Conservation (phyloP, 2,329 filamentous ascomycete genomes). For the Fusarium sp. region DNA sequence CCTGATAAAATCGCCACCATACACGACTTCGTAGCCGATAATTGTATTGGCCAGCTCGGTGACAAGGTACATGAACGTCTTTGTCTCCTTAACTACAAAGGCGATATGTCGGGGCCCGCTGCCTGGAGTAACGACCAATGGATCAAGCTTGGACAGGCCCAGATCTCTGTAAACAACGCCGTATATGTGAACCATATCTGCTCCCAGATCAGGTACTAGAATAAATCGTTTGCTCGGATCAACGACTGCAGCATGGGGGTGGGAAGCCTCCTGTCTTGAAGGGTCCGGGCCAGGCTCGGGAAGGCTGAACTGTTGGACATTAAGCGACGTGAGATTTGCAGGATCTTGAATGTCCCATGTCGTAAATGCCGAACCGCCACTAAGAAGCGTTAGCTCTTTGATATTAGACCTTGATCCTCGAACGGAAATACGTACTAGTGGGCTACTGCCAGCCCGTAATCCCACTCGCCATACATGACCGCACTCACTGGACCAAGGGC, state of each 20-base stretch:
- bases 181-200: slow-evolving; percentile 69
- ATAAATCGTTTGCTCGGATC: slow-evolving; percentile 73
- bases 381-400: slow-evolving; percentile 35
- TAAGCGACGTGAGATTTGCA: slow-evolving; percentile 46
- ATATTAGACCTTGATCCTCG: neutral
- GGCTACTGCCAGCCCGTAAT: slow-evolving; percentile 53
- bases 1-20: slow-evolving; percentile 53
- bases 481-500: slow-evolving; percentile 56
- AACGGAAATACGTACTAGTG: slow-evolving; percentile 53
- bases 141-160: slow-evolving; percentile 51
- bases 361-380: slow-evolving; percentile 54
- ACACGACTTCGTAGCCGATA: slow-evolving; percentile 64
- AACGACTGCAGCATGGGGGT: slow-evolving; percentile 71
- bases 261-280: slow-evolving; percentile 64
- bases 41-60: slow-evolving; percentile 69
- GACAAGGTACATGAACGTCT: slow-evolving; percentile 67
- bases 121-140: slow-evolving; percentile 58
- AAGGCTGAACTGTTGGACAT: slow-evolving; percentile 53
- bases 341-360: slow-evolving; percentile 56
- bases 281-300: slow-evolving; percentile 49
- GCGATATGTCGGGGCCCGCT: slow-evolving; percentile 72
- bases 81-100: slow-evolving; percentile 59
- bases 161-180: slow-evolving; percentile 55
- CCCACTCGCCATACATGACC: slow-evolving; percentile 54
- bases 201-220: slow-evolving; percentile 72